Evolutionary conservation across 306 rosid species (phyloP).

Genomic region (Quercus gilva): DNA sequence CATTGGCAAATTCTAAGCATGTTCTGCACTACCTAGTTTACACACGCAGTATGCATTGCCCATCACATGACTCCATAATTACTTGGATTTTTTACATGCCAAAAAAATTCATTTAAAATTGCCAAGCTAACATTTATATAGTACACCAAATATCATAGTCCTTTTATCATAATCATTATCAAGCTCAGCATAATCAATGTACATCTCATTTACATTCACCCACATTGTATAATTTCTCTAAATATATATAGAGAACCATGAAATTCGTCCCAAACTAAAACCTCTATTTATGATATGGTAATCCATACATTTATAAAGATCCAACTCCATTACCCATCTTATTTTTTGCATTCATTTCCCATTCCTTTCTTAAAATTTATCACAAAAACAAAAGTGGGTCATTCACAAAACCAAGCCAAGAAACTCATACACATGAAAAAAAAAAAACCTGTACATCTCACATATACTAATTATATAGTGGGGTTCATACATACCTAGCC

Average conservation of each 20-base stretch:
- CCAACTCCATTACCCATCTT: too few species aligned
- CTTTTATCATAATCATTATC: background rate
- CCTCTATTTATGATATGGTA: too few species aligned
- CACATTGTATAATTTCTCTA: background rate
- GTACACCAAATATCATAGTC: background rate
- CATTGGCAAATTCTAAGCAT: background rate
- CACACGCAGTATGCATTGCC: background rate
- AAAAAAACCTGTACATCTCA: background rate
- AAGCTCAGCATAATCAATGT: background rate
- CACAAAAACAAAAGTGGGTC: background rate
- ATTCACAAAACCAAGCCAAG: background rate
- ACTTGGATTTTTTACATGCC: background rate
- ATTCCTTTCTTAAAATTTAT: background rate
- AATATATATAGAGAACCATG: background rate
- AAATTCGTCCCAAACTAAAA: background rate
- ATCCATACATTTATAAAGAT: too few species aligned
- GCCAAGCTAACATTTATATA: background rate
- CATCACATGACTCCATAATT: background rate
- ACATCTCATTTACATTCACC: background rate
- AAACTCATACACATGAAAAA: background rate
- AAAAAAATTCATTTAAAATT: background rate
- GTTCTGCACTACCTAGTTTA: background rate
- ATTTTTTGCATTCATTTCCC: too few species aligned
- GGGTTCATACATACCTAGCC: conserved; percentile 43
- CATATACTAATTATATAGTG: background rate